Conservation (phyloP, 2,329 filamentous ascomycete species). For the Esteya vermicola region DNA sequence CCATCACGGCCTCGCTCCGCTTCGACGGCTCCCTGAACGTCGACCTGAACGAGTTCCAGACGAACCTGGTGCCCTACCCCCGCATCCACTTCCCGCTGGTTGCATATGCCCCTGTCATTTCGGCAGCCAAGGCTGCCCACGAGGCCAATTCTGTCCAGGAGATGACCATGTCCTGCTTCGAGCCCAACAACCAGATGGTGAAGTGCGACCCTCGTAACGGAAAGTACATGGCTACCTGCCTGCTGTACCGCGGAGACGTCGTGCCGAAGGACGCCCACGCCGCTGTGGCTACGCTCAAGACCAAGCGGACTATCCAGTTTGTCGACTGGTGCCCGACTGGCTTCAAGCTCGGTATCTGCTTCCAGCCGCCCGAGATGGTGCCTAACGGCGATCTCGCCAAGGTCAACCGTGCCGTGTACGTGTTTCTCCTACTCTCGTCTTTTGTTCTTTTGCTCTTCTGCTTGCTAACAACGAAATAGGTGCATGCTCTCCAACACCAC, state of each 20-base stretch:
- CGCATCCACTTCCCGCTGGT: conserved; percentile 99
- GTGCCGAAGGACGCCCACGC: conserved; percentile 90
- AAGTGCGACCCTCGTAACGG: conserved; percentile 97
- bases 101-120: conserved; percentile 88
- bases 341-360: conserved; percentile 99
- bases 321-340: conserved; percentile 99
- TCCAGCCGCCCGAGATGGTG: conserved; percentile 69
- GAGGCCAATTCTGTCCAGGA: conserved; percentile 97
- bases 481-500: conserved; percentile 99
- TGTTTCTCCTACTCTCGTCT: conserved; percentile 15
- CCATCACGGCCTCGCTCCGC: conserved; percentile 94
- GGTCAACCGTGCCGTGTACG: conserved; percentile 95
- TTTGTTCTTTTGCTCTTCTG: neutral
- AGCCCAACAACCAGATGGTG: conserved; percentile 99
- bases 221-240: conserved; percentile 99
- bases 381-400: conserved; percentile 80
- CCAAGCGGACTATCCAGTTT: conserved; percentile 97
- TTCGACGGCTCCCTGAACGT: conserved; percentile 99
- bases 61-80: conserved; percentile 96
- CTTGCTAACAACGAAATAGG: conserved; percentile 25
- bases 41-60: conserved; percentile 99
- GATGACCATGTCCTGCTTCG: conserved; percentile 98
- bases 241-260: conserved; percentile 96
- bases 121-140: conserved; percentile 87
- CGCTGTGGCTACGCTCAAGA: conserved; percentile 93